Evolutionary conservation across 1,284 basidiomycete genomes (phyloP), one percentile per base, ranked within the genome.

Genomic region (Psilocybe mexicana): DNA sequence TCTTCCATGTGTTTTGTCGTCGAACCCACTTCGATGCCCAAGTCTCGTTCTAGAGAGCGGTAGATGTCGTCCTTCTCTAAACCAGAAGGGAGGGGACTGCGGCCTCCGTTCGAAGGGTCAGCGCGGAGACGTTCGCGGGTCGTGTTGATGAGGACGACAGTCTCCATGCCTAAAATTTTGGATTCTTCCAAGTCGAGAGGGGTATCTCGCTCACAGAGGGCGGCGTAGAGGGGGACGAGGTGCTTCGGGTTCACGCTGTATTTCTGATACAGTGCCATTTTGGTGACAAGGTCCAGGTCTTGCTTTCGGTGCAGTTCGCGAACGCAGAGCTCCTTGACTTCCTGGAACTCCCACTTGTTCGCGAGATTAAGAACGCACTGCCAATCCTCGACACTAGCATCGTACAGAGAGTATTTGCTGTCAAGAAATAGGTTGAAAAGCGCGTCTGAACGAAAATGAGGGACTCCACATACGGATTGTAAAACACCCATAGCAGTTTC

Each of bases 401-500:
- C 76, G 61, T 84, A 85, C 7, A 84, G 63, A 0, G 81, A 83
- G 65, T 85, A 84, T 70, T 74, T 76, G 12, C 84, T 85, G 25
- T 26, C 18, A 46, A 8, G 10, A 8, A 24, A 49, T 23, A 18
- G 6, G 11, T 6, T 40, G 38, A 40, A 11, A 40, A 40, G 1
- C 38, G 38, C 38, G 30, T 33, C 38, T 11, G 1, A 40, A 40
- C 4, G 40, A 52, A 43, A 26, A 40, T 18, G 26, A 54, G 14
- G n/a, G 18, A 18, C n/a, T 35, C 6, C 24, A 60, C 84, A 63
- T 63, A 87, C 85, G 83, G 79, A 59, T 87, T 87, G 63, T 87
- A 87, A 61, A 87, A 86, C 0, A 87, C 78, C 78, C 84, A 85
- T 2, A 86, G 73, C 43, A 88, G 78, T 2, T 75, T 73, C 14